Evolutionary conservation across 1,139 yeast genomes (phyloP).

Genomic region (Candida sojae): DNA sequence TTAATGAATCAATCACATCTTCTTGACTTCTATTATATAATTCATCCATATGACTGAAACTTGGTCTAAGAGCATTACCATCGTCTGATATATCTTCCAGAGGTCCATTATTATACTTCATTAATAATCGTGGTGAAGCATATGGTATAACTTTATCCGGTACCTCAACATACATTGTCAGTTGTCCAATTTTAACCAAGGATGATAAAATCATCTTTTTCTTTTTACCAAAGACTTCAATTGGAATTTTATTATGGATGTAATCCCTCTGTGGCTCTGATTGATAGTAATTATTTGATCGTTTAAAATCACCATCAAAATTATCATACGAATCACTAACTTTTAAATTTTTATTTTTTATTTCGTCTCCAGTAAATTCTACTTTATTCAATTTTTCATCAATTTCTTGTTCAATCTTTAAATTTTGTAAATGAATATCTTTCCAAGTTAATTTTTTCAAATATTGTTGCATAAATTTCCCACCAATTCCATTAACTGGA

Average conservation of each 20-base stretch:
- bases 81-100: conserved; percentile 6
- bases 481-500: conserved; percentile 37
- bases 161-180: conserved; percentile 33
- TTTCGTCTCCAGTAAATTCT: conserved; percentile 30
- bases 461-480: conserved; percentile 31
- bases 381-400: conserved; percentile 28
- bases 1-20: conserved; percentile 24
- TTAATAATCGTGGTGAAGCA: conserved; percentile 39
- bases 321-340: conserved; percentile 11
- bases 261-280: background rate
- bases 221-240: conserved; percentile 36
- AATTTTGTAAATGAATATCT: conserved; percentile 27
- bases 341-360: conserved; percentile 36
- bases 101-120: conserved; percentile 34
- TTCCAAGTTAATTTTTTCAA: conserved; percentile 35
- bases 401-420: conserved; percentile 39
- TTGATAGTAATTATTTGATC: background rate
- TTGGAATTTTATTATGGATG: conserved; percentile 13
- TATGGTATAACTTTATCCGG: conserved; percentile 41
- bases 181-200: conserved; percentile 34
- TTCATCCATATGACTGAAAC: conserved; percentile 25
- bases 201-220: conserved; percentile 41
- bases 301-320: background rate
- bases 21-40: conserved; percentile 32
- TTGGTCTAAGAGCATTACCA: conserved; percentile 17